Conservation (phyloP, 2,329 filamentous ascomycete species). For the Pyrenophora teres region DNA sequence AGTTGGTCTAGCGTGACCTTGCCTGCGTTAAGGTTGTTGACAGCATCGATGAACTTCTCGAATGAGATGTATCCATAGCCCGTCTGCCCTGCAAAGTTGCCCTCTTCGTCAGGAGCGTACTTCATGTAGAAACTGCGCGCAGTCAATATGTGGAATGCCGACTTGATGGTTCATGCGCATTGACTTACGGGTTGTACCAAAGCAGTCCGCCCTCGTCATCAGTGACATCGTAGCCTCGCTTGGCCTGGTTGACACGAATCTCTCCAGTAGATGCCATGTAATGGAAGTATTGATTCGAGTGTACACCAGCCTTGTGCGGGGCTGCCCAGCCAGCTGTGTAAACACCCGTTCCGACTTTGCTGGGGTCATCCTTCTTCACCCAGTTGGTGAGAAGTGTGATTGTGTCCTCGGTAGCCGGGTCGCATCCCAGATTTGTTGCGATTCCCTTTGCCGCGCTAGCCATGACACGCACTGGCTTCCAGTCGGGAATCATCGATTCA, state of each 20-base stretch:
- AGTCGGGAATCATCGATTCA: slow-evolving; percentile 88
- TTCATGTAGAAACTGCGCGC: slow-evolving; percentile 77
- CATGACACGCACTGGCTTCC: slow-evolving; percentile 76
- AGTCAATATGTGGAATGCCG: slow-evolving; percentile 11
- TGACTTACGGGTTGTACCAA: slow-evolving; percentile 80
- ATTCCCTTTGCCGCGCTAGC: slow-evolving; percentile 79
- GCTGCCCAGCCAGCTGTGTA: slow-evolving; percentile 97
- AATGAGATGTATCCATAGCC: slow-evolving; percentile 94
- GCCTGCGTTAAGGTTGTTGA: slow-evolving; percentile 76
- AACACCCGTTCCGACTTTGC: slow-evolving; percentile 79
- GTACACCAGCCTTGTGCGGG: slow-evolving; percentile 89
- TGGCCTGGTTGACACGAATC: slow-evolving; percentile 88
- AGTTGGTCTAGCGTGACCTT: slow-evolving; percentile 73
- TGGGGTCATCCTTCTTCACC: slow-evolving; percentile 71
- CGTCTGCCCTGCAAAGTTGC: slow-evolving; percentile 88
- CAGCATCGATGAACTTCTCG: slow-evolving; percentile 93
- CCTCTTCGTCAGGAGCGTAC: slow-evolving; percentile 91
- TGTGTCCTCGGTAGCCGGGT: slow-evolving; percentile 83
- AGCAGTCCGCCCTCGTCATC: slow-evolving; percentile 73
- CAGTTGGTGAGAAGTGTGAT: slow-evolving; percentile 90
- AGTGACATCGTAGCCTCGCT: slow-evolving; percentile 93
- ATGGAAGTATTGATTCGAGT: slow-evolving; percentile 97
- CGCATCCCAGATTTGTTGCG: slow-evolving; percentile 78
- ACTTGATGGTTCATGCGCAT: neutral
- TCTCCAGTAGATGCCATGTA: slow-evolving; percentile 86